Percentiles rank a stretch among this genome's conserved stretches.
Evolutionary conservation across 495 filamentous ascomycete species (phyloP).

Genomic region (Aeminium ludgeri): DNA sequence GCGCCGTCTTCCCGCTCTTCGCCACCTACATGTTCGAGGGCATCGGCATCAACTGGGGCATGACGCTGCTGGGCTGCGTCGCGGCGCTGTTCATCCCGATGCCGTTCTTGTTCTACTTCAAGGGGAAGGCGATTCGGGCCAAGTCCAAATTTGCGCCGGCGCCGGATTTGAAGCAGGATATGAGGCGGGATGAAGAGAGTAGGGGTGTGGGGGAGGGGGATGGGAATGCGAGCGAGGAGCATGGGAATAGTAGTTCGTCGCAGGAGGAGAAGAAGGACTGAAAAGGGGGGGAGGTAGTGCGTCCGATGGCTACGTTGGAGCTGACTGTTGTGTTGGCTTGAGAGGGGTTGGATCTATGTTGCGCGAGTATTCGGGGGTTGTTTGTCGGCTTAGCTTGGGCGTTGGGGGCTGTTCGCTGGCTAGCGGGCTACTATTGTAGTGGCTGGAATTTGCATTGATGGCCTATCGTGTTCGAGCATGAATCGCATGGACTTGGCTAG

Average conservation of each 20-base stretch:
- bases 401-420: no score
- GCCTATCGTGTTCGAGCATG: no score
- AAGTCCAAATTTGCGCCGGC: constrained; percentile 18
- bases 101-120: constrained; percentile 16
- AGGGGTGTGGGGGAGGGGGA: constrained; percentile 2
- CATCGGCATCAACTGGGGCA: constrained; percentile 20
- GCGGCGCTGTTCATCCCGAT: constrained; percentile 17
- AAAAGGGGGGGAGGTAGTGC: no score
- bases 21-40: constrained; percentile 18
- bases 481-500: no score
- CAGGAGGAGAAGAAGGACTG: no score
- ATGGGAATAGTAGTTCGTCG: not conserved
- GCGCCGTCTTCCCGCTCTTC: constrained; percentile 17
- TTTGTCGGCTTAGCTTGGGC: no score
- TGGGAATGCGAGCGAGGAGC: not conserved
- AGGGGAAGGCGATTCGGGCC: constrained; percentile 16
- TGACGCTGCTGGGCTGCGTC: constrained; percentile 17
- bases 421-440: no score
- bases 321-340: no score
- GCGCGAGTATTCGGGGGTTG: no score
- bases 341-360: no score
- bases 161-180: constrained; percentile 15
- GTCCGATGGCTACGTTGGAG: no score
- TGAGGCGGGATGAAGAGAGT: constrained; percentile 15
- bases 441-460: no score